Base-by-base conservation (phyloP, 257 asterid species). In the Ilex asprella region DNA sequence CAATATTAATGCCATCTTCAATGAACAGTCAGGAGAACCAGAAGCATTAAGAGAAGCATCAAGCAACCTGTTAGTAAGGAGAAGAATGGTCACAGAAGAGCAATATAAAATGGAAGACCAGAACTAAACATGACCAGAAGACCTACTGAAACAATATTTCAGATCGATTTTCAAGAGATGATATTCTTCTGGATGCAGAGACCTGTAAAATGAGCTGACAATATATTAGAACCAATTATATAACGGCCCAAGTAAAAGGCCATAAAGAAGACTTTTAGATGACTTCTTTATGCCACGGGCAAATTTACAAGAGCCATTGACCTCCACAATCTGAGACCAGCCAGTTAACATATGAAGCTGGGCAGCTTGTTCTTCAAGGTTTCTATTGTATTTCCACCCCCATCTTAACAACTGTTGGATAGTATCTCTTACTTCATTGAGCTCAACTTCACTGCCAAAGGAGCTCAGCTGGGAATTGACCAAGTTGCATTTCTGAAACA, bases 321-420 rank as follows among this genome's bases (percentile, higher is more conserved):
- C 99, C 96, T 93, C 97, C 43, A 83, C 96, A 79, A 89, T 80
- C 68, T 89, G 99, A 60, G 96, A 92, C 97, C 97, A 92, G 85
- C 99, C 84, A 30, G 84, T 86, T 66, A 85, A 71, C 97, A 89
- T 80, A 79, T 92, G 97, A 69, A 89, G 97, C 83, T 92, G 97
- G 63, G 96, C 95, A 70, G 91, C 97, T 74, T 89, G 97, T 69
- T 93, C 99, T 78, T 93, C 99, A 70, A 87, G 96, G 76, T 87
- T 93, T 75, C 86, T 93, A 78, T 93, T 87, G 78, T 79, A 89
- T 63, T 85, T 87, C 97, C 94, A 87, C 50, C 88, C 99, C 99
- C 99, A 93, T 81, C 92, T 80, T 73, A 87, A 58, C 58, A 89
- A 75, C 75, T 85, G 94, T 70, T 89, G 91, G 62, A 84, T 76